Conservation (phyloP, 768 basidiomycete genomes). For the Lactarius psammicola region DNA sequence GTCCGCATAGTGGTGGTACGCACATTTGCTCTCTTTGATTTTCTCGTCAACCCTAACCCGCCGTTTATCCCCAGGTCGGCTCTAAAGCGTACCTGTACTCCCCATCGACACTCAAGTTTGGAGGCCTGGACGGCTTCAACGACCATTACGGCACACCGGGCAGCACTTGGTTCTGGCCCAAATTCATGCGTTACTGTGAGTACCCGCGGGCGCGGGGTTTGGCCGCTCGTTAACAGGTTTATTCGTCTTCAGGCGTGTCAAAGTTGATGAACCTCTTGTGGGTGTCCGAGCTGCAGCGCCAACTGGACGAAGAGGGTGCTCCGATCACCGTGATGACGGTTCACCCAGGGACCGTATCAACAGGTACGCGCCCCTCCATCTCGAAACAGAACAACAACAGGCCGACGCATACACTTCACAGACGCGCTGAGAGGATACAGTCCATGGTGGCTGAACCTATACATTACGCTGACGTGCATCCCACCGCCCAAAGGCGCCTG, state of each 20-base stretch:
- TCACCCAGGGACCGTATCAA: slow-evolving; percentile 4
- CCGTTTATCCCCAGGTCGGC: background rate
- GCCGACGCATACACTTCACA: background rate
- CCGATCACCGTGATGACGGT: slow-evolving; percentile 12
- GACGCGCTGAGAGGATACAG: slow-evolving; percentile 4
- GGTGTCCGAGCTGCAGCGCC: slow-evolving; percentile 8
- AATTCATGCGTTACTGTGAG: slow-evolving; percentile 13
- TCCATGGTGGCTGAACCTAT: slow-evolving; percentile 12
- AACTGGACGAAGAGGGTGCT: slow-evolving; percentile 7
- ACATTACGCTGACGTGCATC: background rate
- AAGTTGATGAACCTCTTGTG: slow-evolving; percentile 17
- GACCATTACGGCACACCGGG: background rate
- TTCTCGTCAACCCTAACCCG: background rate
- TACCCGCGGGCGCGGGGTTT: background rate
- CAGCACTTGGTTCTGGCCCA: background rate
- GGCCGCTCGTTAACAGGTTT: background rate
- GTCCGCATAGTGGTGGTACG: slow-evolving; percentile 12
- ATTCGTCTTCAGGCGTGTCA: background rate
- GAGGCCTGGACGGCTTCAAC: slow-evolving; percentile 3
- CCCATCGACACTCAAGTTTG: slow-evolving; percentile 2
- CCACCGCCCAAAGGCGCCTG: background rate
- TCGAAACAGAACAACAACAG: background rate
- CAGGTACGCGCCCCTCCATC: slow-evolving; percentile 2
- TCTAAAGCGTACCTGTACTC: slow-evolving; percentile 3
- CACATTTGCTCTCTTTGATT: background rate